Conservation (phyloP, 1,139 yeast genomes). For the Protomyces inundatus region DNA sequence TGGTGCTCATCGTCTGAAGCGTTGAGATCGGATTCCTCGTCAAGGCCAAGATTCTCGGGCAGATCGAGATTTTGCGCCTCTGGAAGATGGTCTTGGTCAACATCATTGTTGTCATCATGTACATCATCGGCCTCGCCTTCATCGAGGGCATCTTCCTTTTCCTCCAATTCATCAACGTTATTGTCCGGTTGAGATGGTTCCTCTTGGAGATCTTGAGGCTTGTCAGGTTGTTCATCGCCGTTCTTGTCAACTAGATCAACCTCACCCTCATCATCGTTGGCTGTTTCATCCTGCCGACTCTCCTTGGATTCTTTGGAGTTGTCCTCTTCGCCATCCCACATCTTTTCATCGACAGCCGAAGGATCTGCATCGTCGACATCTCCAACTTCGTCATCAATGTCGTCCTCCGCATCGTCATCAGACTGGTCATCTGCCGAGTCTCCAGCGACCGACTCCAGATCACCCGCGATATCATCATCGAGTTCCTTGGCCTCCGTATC, state of each 20-base stretch:
- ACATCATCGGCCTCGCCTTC: slow-evolving; percentile 44
- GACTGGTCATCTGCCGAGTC: slow-evolving; percentile 48
- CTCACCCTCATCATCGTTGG: slow-evolving; percentile 62
- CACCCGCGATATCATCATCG: slow-evolving; percentile 97
- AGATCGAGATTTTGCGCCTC: slow-evolving; percentile 75
- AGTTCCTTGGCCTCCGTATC: slow-evolving; percentile 67
- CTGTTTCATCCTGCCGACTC: slow-evolving; percentile 58
- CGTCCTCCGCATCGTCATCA: slow-evolving; percentile 51
- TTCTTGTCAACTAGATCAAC: slow-evolving; percentile 74
- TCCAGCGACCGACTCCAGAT: slow-evolving; percentile 67
- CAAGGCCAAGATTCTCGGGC: slow-evolving; percentile 67
- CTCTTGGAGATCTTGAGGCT: slow-evolving; percentile 38
- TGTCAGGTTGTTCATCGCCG: slow-evolving; percentile 55
- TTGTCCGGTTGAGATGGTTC: slow-evolving; percentile 37
- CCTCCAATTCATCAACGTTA: slow-evolving; percentile 38
- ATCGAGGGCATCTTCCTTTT: slow-evolving; percentile 44
- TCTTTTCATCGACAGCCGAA: slow-evolving; percentile 91
- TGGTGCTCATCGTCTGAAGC: slow-evolving; percentile 37
- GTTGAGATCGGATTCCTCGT: slow-evolving; percentile 35
- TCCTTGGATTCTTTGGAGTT: slow-evolving; percentile 59
- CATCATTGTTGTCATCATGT: slow-evolving; percentile 55
- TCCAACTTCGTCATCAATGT: slow-evolving; percentile 80
- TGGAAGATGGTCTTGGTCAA: slow-evolving; percentile 65
- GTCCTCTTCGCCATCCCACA: slow-evolving; percentile 95
- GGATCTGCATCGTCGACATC: slow-evolving; percentile 88